Conservation (phyloP, 495 filamentous ascomycete species). For the Daldinia concentrica region DNA sequence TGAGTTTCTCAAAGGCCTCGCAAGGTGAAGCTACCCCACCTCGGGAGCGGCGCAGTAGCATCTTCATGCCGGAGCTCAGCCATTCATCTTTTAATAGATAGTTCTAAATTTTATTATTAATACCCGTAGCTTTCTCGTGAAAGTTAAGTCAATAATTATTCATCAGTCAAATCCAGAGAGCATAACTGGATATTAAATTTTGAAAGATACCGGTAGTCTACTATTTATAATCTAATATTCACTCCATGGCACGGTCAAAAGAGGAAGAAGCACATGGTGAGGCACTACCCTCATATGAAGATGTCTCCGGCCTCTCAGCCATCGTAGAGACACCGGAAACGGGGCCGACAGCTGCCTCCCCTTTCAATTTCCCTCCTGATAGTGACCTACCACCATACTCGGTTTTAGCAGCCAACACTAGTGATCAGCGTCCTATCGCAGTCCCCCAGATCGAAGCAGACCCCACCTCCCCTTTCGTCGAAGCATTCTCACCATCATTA, state of each 20-base stretch:
- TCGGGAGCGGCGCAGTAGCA: background rate
- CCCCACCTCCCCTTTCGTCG: conserved; percentile 40
- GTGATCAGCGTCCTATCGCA: conserved; percentile 36
- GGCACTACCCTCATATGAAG: conserved; percentile 27
- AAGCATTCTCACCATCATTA: conserved; percentile 37
- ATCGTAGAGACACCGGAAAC: background rate
- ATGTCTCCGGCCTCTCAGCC: conserved; percentile 14
- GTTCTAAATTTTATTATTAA: background rate
- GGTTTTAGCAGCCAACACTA: background rate
- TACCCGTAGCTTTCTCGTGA: background rate
- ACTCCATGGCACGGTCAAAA: conserved; percentile 18
- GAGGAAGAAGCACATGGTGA: conserved; percentile 32
- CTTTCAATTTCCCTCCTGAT: conserved; percentile 47
- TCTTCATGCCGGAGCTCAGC: background rate
- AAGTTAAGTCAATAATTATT: background rate
- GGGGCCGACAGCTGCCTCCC: conserved; percentile 37
- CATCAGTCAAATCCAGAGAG: background rate
- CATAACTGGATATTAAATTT: background rate
- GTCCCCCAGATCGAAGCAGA: conserved; percentile 44
- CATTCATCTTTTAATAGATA: background rate
- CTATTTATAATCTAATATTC: background rate
- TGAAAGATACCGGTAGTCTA: background rate
- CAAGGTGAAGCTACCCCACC: background rate
- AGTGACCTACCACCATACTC: conserved; percentile 21
- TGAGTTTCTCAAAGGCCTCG: background rate